Base-by-base conservation (phyloP, 441 rosid species). In the Adansonia grandidieri region DNA sequence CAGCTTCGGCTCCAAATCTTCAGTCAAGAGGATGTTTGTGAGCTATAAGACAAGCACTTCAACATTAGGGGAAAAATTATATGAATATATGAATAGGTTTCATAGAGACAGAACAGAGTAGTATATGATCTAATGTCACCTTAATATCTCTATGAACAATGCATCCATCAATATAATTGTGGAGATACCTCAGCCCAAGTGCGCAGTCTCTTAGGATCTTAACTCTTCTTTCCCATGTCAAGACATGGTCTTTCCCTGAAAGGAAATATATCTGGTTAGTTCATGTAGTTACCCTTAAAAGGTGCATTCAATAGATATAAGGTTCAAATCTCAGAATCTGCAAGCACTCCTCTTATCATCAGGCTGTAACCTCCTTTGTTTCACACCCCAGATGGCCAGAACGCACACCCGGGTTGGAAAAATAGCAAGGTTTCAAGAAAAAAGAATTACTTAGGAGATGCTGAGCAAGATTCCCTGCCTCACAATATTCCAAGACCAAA, bases 71-170 rank as follows among this genome's bases (percentile, higher is more conserved):
- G 73, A 14, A 56, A 28, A 17, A 22, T 47, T 28, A 24, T 15
- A 19, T 44, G n/a, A 40, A 51, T 71, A 71, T 32, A 32, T 32
- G 37, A 32, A 32, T 32, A 32, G 37, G 4, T 32, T n/a, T 28
- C 37, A n/a, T 13, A 17, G 17, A 0, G 44, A 28, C 19, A 45
- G 5, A n/a, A 13, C 11, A 14, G 28, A 32, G 37, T 51, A 10
- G 53, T 9, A 58, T 42, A 42, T 73, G 50, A 60, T 44, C 20
- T 20, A 22, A 32, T 58, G 11, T 61, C 81, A 91, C 95, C 92
- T 90, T 90, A 61, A 91, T 82, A 80, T 91, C 96, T 84, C 96
- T 81, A 53, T 91, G 96, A 17, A 91, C 96, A 53, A 91, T 89
- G 87, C 92, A 90, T 11, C 96, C 96, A 76, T 88, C 93, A 1